Evolutionary conservation across 176 grass and related monocot species (phyloP).

Genomic region (Paspalum vaginatum): DNA sequence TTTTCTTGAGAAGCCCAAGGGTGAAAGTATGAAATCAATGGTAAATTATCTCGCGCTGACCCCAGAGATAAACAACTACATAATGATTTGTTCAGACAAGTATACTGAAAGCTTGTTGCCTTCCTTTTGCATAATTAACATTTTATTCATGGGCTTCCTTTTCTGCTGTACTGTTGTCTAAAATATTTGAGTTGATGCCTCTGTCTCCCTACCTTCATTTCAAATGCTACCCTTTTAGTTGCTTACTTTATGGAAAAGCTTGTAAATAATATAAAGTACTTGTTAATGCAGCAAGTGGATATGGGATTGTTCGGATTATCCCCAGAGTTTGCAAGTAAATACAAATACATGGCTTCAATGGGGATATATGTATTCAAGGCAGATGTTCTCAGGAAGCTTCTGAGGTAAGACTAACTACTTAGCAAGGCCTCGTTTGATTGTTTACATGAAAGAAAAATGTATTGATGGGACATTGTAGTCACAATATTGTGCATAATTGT

Average conservation of each 20-base stretch:
- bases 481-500: neutral
- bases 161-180: neutral
- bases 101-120: neutral
- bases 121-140: slow-evolving; percentile 3
- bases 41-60: slow-evolving; percentile 32
- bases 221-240: neutral
- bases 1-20: slow-evolving; percentile 82
- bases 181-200: neutral
- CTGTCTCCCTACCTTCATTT: neutral
- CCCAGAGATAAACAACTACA: neutral
- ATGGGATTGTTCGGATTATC: slow-evolving; percentile 52
- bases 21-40: slow-evolving; percentile 74
- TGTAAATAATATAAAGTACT: slow-evolving; percentile 5
- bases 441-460: neutral
- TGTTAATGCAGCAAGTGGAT: slow-evolving; percentile 65
- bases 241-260: neutral
- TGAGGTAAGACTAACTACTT: slow-evolving; percentile 49
- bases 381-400: slow-evolving; percentile 63
- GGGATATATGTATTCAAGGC: slow-evolving; percentile 83
- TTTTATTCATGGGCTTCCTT: neutral
- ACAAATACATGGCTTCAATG: slow-evolving; percentile 86
- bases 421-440: neutral
- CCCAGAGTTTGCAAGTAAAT: slow-evolving; percentile 45
- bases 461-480: slow-evolving; percentile 1
- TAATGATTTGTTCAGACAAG: slow-evolving; percentile 16